Percentiles rank a stretch among this genome's conserved stretches.
Conservation (phyloP, 108 stramenopile species). For the Cyclotella sp. region DNA sequence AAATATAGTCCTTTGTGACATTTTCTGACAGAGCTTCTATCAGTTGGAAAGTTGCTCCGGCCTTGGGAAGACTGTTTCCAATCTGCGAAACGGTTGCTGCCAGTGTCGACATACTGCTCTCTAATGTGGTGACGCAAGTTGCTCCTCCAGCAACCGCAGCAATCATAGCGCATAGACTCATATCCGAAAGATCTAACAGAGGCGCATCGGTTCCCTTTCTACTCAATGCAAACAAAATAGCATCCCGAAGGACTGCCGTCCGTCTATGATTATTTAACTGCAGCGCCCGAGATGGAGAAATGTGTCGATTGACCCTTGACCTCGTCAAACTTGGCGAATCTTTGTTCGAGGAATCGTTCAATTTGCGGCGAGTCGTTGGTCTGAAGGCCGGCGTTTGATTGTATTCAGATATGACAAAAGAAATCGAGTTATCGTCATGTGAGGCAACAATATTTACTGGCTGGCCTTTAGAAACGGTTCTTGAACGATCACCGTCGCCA, state of each 20-base stretch:
- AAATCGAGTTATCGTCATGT: conserved; percentile 62
- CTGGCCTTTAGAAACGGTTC: conserved; percentile 40
- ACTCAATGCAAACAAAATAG: conserved; percentile 53
- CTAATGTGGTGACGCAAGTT: conserved; percentile 64
- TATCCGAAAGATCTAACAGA: conserved; percentile 81
- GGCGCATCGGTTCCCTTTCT: conserved; percentile 49
- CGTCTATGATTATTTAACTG: conserved; percentile 72
- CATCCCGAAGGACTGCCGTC: conserved; percentile 34
- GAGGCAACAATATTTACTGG: conserved; percentile 49
- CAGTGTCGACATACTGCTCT: conserved; percentile 63
- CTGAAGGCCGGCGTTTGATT: neutral
- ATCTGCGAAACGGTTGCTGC: conserved; percentile 75
- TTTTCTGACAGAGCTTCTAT: conserved; percentile 59
- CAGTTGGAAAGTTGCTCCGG: conserved; percentile 42
- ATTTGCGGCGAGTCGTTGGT: conserved; percentile 31
- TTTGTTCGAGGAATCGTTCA: conserved; percentile 13
- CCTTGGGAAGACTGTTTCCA: conserved; percentile 59
- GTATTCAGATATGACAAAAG: conserved; percentile 44
- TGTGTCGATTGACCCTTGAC: conserved; percentile 23
- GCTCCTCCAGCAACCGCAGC: conserved; percentile 65
- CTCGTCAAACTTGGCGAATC: neutral
- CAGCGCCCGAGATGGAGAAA: conserved; percentile 63
- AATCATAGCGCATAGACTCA: conserved; percentile 77
- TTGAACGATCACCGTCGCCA: conserved; percentile 24
- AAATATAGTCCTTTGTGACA: conserved; percentile 37